A percentile compares a stretch with the other conserved stretches of the same genome.
Evolutionary conservation across 441 rosid species (phyloP).

Genomic region (Corymbia calophylla): DNA sequence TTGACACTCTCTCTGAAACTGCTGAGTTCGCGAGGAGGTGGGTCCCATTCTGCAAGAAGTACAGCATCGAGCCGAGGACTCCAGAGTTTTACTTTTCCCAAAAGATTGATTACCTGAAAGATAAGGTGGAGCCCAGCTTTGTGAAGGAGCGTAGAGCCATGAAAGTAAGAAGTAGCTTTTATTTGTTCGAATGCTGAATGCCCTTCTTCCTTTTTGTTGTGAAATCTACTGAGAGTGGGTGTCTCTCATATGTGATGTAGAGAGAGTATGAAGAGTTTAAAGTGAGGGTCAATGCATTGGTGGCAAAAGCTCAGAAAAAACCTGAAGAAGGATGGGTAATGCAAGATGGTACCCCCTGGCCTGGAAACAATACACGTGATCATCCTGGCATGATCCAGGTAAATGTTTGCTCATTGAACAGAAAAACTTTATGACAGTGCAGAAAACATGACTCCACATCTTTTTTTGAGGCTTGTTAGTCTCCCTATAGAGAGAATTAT

Average conservation of each 20-base stretch:
- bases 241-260: not conserved
- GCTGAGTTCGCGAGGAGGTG: conserved; percentile 15
- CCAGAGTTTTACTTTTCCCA: conserved; percentile 12
- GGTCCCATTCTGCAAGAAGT: conserved; percentile 13
- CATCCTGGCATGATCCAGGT: conserved; percentile 19
- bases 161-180: not conserved
- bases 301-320: conserved; percentile 16
- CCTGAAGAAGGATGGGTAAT: conserved; percentile 19
- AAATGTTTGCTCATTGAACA: not conserved
- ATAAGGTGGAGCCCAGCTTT: conserved; percentile 12
- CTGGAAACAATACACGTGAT: conserved; percentile 10
- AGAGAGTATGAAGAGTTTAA: conserved; percentile 16
- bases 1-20: conserved; percentile 9
- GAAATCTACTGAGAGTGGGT: not conserved
- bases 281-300: conserved; percentile 8
- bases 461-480: not conserved
- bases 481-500: not conserved
- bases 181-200: not conserved
- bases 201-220: not conserved
- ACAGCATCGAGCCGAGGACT: conserved; percentile 5
- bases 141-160: conserved; percentile 16
- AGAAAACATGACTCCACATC: not conserved
- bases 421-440: not conserved
- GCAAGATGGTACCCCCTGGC: conserved; percentile 17
- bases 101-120: conserved; percentile 13